Percentiles rank a stretch among this genome's conserved stretches.
phyloP scores from a whole-genome alignment of 2,329 filamentous ascomycete species.

The Aspergillus calidoustus region DNA sequence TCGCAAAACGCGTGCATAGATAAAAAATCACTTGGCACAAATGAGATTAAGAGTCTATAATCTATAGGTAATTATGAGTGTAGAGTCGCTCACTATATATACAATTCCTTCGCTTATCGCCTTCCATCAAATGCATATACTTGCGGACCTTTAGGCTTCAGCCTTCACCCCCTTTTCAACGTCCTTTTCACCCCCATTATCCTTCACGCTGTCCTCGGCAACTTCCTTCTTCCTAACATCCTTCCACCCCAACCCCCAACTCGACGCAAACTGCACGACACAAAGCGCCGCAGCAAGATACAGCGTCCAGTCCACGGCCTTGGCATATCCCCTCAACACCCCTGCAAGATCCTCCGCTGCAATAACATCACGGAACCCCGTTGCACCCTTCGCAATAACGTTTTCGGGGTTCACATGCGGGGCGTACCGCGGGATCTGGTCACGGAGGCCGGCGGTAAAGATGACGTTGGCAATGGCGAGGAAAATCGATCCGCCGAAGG shows the following conservation, averaged over 20 bases:
- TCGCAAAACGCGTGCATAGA: too few species aligned
- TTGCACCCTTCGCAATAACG: conserved; percentile 51
- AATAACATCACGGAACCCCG: conserved; percentile 46
- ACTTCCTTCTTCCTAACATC: conserved; percentile 28
- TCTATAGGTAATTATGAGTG: neutral
- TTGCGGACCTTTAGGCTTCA: too few species aligned
- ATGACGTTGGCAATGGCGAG: conserved; percentile 58
- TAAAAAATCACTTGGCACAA: too few species aligned
- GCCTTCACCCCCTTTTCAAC: neutral
- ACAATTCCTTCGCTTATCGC: neutral
- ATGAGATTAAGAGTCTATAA: neutral
- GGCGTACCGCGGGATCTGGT: conserved; percentile 36
- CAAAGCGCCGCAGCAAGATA: conserved; percentile 29
- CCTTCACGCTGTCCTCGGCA: neutral
- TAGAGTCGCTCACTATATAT: neutral
- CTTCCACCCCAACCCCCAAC: conserved; percentile 36
- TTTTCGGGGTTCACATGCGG: conserved; percentile 39
- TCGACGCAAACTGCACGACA: conserved; percentile 20
- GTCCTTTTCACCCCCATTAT: neutral
- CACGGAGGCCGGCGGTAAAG: conserved; percentile 49
- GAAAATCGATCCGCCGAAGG: conserved; percentile 54
- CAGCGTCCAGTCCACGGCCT: conserved; percentile 30
- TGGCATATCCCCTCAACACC: conserved; percentile 39
- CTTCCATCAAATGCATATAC: neutral
- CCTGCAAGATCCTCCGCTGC: conserved; percentile 29